A percentile compares a stretch with the other conserved stretches of the same genome.
Evolutionary conservation across 441 rosid genomes (phyloP).

Genomic region (Brassica balearica): DNA sequence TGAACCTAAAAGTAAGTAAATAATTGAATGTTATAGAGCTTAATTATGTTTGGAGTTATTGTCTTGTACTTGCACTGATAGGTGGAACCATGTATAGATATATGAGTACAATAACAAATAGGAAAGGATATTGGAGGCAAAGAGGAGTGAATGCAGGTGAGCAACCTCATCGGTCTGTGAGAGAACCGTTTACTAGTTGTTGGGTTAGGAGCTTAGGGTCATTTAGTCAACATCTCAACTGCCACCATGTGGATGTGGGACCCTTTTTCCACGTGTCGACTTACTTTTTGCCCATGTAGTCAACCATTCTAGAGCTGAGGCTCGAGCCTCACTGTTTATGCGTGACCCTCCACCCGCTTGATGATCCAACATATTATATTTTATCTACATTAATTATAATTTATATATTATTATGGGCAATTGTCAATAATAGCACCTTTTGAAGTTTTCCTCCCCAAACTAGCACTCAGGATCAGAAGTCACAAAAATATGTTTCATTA

Average conservation of each 20-base stretch:
- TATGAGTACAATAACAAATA: neutral
- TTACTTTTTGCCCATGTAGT: neutral
- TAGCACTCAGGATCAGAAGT: too few relatives aligned
- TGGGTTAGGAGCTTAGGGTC: neutral
- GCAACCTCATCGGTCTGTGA: constrained; percentile 40
- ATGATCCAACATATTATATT: neutral
- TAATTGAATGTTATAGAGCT: constrained; percentile 18
- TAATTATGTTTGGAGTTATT: constrained; percentile 23
- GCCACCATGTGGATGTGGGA: constrained; percentile 32
- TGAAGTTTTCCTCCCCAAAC: too few relatives aligned
- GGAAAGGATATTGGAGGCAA: constrained; percentile 20
- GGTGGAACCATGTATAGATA: constrained; percentile 3
- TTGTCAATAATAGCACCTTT: too few relatives aligned
- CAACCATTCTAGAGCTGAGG: constrained; percentile 8
- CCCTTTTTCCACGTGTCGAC: constrained; percentile 1
- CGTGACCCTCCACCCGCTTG: neutral
- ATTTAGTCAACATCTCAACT: constrained; percentile 40
- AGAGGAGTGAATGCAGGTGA: constrained; percentile 39
- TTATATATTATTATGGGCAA: too few relatives aligned
- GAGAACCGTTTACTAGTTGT: constrained; percentile 27
- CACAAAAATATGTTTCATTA: too few relatives aligned
- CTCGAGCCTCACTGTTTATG: neutral
- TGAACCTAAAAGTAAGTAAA: constrained; percentile 33
- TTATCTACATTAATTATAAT: too few relatives aligned
- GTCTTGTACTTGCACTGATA: constrained; percentile 1